Percentiles rank a stretch among this genome's conserved stretches.
Conservation (phyloP, 805 yeast species). For the Wickerhamiella spandovensis region DNA sequence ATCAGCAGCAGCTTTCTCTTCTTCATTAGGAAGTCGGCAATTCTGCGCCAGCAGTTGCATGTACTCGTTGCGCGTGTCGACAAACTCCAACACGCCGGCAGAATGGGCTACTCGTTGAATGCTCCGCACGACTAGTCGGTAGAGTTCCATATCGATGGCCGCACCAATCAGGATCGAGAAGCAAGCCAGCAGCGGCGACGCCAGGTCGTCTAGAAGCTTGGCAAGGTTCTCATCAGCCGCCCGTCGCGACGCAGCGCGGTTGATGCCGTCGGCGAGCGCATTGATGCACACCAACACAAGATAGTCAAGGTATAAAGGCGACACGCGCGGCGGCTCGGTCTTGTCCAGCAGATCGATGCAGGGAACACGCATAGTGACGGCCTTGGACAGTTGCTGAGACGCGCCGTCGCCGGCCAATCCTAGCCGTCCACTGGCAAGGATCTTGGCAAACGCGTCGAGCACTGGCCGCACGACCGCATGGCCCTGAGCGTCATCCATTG, state of each 20-base stretch:
- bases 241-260: conserved; percentile 28
- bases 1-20: neutral
- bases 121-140: conserved; percentile 53
- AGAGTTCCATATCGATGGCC: conserved; percentile 55
- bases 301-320: conserved; percentile 47
- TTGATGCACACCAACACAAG: conserved; percentile 43
- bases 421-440: neutral
- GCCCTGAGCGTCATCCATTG: conserved; percentile 45
- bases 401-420: neutral
- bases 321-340: conserved; percentile 55
- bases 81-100: conserved; percentile 57
- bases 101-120: conserved; percentile 74
- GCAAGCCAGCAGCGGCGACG: conserved; percentile 28
- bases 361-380: conserved; percentile 25
- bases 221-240: conserved; percentile 17
- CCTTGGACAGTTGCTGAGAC: conserved; percentile 5
- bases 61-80: conserved; percentile 45
- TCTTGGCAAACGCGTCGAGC: conserved; percentile 7
- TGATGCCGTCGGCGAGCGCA: conserved; percentile 52
- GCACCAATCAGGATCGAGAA: conserved; percentile 46
- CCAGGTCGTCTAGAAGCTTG: conserved; percentile 5
- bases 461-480: neutral
- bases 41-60: conserved; percentile 20
- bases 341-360: conserved; percentile 73
- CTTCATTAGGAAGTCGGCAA: conserved; percentile 11